phyloP scores from a whole-genome alignment of 2,329 filamentous ascomycete genomes.

The Colletotrichum godetiae region DNA sequence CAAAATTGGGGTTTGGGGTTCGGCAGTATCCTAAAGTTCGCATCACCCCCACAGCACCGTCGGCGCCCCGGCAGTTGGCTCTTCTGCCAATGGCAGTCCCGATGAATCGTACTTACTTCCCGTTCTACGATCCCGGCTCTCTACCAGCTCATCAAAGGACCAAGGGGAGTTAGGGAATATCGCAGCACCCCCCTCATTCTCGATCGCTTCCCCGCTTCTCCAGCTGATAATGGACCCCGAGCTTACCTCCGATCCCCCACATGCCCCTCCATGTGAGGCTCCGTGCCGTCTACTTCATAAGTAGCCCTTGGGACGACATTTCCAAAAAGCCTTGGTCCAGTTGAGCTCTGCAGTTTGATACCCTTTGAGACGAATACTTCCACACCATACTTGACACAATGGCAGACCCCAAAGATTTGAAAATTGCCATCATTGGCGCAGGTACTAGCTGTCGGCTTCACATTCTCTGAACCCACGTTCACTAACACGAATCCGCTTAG shows the following conservation, averaged over 20 bases:
- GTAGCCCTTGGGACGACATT: not conserved
- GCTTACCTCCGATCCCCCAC: slow-evolving; percentile 24
- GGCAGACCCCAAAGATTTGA: slow-evolving; percentile 47
- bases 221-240: slow-evolving; percentile 29
- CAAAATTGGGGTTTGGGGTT: slow-evolving; percentile 21
- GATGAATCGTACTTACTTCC: slow-evolving; percentile 7
- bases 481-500: slow-evolving; percentile 49
- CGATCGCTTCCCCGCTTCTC: slow-evolving; percentile 31
- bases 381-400: slow-evolving; percentile 37
- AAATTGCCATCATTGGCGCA: slow-evolving; percentile 59
- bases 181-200: slow-evolving; percentile 26
- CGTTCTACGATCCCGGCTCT: slow-evolving; percentile 23
- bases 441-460: slow-evolving; percentile 46
- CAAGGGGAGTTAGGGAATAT: slow-evolving; percentile 18
- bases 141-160: slow-evolving; percentile 5
- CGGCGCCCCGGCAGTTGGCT: slow-evolving; percentile 23
- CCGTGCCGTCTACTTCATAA: slow-evolving; percentile 25
- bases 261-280: slow-evolving; percentile 29
- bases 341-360: slow-evolving; percentile 2
- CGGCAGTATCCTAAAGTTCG: slow-evolving; percentile 22
- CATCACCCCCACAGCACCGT: slow-evolving; percentile 24
- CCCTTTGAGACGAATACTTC: not conserved
- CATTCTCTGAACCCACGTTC: not conserved
- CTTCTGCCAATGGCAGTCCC: slow-evolving; percentile 5
- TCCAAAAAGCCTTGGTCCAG: not conserved